Base-by-base conservation (phyloP, 306 rosid genomes). In the Luffa acutangula region DNA sequence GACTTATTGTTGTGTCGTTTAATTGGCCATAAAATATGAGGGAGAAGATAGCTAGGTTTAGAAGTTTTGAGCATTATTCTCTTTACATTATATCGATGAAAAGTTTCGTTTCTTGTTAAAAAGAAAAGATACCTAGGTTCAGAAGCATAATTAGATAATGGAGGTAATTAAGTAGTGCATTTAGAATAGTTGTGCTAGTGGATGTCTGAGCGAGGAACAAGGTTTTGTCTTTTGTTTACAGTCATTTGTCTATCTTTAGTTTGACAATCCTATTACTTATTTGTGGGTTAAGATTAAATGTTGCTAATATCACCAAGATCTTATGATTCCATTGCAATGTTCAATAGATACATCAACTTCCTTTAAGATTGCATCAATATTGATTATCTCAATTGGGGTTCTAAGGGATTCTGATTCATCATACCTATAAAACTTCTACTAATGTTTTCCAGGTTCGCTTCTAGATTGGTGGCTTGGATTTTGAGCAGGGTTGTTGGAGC, bases 401-500 rank as follows among this genome's bases (percentile, higher is more conserved):
- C 46, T 52, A 52, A 52, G 75, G 42, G 49, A 33, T 66, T 51
- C 42, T 21, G 33, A 31, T 45, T 45, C 58, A 17, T 78, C 46
- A 31, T 78, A 42, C 33, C 33, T 14, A 75, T 52, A 14, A 75
- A 78, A 51, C 41, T 52, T 79, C 45, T 52, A 34, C 5, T 66
- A 79, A 37, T 81, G 31, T 82, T 85, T 82, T 85, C 70, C 91
- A 90, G 96, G 86, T 93, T 90, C 86, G 87, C 98, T 86, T 93
- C 97, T 77, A 90, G 91, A 83, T 84, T 93, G 84, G 46, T 91
- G 82, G 97, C 99, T 79, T 96, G 98, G 99, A 81, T 96, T 83
- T 86, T 96, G 84, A 93, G 97, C 86, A 87, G 89, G 81, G 82
- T 86, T 83, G 82, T 93, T 86, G 97, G 98, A 83, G 98, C 96